A percentile compares a stretch with the other conserved stretches of the same genome.
phyloP scores from a whole-genome alignment of 2,329 filamentous ascomycete genomes.

The Phoma herbarum region DNA sequence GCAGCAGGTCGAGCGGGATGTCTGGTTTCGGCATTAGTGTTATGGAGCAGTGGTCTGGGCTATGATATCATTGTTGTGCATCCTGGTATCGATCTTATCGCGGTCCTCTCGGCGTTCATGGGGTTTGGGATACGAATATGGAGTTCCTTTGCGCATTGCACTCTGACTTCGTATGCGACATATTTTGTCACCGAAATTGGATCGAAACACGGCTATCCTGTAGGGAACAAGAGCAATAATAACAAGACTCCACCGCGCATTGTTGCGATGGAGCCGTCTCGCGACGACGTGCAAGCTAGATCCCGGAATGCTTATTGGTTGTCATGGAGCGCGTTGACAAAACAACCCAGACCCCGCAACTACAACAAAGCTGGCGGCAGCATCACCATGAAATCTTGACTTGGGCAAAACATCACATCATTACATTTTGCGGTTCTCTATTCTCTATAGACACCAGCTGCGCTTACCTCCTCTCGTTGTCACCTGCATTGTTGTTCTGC shows the following conservation, averaged over 20 bases:
- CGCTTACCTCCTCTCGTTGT: background rate
- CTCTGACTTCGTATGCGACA: background rate
- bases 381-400: constrained; percentile 13
- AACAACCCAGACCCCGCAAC: constrained; percentile 40
- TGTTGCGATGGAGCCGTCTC: constrained; percentile 8
- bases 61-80: constrained; percentile 26
- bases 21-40: constrained; percentile 6
- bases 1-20: constrained; percentile 1
- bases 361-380: constrained; percentile 25
- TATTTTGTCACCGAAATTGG: background rate
- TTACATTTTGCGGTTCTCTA: background rate
- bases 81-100: constrained; percentile 19
- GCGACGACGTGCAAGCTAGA: constrained; percentile 12
- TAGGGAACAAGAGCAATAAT: constrained; percentile 5
- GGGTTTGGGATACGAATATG: background rate
- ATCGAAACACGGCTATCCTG: background rate
- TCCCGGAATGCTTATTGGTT: constrained; percentile 39
- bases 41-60: background rate
- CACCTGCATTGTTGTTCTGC: background rate
- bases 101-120: constrained; percentile 8
- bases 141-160: background rate
- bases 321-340: constrained; percentile 36
- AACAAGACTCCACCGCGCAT: constrained; percentile 3
- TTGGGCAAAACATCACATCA: background rate
- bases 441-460: background rate